Evolutionary conservation across 176 grass and related monocot genomes (phyloP).

Genomic region (Eragrostis curvula): DNA sequence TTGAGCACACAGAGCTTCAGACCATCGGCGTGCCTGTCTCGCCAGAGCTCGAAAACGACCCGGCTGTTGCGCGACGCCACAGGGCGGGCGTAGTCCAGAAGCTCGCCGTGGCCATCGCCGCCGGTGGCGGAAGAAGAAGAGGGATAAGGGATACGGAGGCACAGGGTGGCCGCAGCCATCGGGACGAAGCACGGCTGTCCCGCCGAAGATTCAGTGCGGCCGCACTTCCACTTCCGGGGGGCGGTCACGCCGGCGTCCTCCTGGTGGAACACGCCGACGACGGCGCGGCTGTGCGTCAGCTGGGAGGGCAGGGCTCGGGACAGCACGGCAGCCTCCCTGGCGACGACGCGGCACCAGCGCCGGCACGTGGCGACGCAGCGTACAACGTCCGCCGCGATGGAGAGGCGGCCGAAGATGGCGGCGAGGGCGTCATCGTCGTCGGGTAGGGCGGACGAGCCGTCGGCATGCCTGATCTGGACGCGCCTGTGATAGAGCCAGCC

Average conservation of each 20-base stretch:
- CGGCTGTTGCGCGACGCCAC: background rate
- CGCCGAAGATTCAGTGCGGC: too few species aligned
- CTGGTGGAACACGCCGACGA: slow-evolving; percentile 8
- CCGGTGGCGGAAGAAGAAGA: background rate
- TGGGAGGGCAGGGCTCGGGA: background rate
- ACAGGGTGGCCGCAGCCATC: background rate
- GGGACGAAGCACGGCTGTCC: background rate
- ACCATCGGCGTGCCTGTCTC: background rate
- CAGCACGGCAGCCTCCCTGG: background rate
- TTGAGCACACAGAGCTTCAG: background rate
- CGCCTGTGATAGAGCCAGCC: slow-evolving; percentile 7
- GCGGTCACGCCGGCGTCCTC: background rate
- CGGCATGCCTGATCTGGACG: background rate
- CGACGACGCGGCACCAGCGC: background rate
- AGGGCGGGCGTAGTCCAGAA: background rate
- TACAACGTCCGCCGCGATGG: background rate
- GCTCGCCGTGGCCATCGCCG: background rate
- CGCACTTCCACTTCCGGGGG: background rate
- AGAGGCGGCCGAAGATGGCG: background rate
- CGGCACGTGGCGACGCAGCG: slow-evolving; percentile 10
- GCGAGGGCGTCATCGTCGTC: background rate
- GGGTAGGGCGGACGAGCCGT: background rate
- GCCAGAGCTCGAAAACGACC: background rate
- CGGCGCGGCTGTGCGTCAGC: background rate
- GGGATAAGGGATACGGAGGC: background rate